A percentile compares a stretch with the other conserved stretches of the same genome.
Evolutionary conservation across 73 alveolate genomes (phyloP).

Genomic region (Symbiodinium natans): DNA sequence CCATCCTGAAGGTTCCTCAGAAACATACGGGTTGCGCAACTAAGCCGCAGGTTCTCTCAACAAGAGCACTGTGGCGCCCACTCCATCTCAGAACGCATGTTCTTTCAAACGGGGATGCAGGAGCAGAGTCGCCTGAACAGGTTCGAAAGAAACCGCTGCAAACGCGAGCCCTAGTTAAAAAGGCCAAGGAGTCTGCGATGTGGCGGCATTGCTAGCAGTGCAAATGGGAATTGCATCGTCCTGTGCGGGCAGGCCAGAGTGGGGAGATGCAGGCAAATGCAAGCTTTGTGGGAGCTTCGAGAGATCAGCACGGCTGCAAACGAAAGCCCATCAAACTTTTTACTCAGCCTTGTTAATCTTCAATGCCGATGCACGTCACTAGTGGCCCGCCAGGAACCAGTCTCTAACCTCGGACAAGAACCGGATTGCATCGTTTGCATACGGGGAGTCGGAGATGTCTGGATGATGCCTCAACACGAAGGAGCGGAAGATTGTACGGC

Average conservation of each 20-base stretch:
- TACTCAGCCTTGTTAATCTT: not conserved
- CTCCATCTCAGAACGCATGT: too few relatives aligned
- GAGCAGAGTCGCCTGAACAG: not conserved
- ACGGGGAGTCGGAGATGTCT: constrained; percentile 87
- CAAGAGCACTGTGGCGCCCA: too few relatives aligned
- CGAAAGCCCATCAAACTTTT: not conserved
- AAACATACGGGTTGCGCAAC: too few relatives aligned
- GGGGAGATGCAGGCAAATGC: not conserved
- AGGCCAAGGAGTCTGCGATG: constrained; percentile 19
- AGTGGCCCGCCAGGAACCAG: constrained; percentile 90
- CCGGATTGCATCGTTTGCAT: constrained; percentile 77
- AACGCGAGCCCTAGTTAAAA: not conserved
- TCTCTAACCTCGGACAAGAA: constrained; percentile 51
- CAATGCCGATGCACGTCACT: not conserved
- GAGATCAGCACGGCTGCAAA: not conserved
- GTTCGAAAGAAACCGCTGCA: not conserved
- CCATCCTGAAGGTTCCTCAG: too few relatives aligned
- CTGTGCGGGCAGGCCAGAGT: not conserved
- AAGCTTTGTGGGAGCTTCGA: too few relatives aligned
- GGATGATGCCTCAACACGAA: constrained; percentile 87
- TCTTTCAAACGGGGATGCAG: not conserved
- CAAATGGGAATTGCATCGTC: constrained; percentile 65
- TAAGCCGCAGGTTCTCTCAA: too few relatives aligned
- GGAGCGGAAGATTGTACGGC: constrained; percentile 81
- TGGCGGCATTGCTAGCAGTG: constrained; percentile 33